Evolutionary conservation across 768 basidiomycete species (phyloP).

Genomic region (Boletus tomentosulus): DNA sequence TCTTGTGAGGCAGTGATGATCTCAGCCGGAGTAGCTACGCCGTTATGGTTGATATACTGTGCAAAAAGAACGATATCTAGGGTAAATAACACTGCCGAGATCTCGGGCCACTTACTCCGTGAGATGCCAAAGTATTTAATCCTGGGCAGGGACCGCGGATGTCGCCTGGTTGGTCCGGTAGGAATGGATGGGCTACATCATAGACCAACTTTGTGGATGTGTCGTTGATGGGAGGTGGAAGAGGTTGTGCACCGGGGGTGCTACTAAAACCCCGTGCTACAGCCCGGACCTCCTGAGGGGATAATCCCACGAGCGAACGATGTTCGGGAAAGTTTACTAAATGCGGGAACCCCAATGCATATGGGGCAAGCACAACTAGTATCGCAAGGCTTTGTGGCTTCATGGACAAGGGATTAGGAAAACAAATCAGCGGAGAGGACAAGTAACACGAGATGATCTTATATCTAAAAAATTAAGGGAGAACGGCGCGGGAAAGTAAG

Average conservation of each 20-base stretch:
- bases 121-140: constrained; percentile 25
- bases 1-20: constrained; percentile 24
- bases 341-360: constrained; percentile 8
- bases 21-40: constrained; percentile 21
- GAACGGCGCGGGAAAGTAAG: no score
- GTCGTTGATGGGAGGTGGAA: constrained; percentile 20
- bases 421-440: neutral
- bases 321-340: constrained; percentile 16
- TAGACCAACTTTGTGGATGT: constrained; percentile 23
- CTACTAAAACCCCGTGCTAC: constrained; percentile 11
- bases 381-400: constrained; percentile 5
- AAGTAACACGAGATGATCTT: no score
- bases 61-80: neutral
- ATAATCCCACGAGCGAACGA: constrained; percentile 21
- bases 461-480: no score
- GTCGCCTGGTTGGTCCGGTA: constrained; percentile 12
- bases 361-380: constrained; percentile 5
- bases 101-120: constrained; percentile 17
- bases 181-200: constrained; percentile 17
- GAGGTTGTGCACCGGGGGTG: constrained; percentile 22
- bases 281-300: constrained; percentile 11
- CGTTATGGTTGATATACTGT: constrained; percentile 17
- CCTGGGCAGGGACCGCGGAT: constrained; percentile 26
- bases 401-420: neutral
- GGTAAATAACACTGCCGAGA: neutral